phyloP scores from a whole-genome alignment of 192 early-diverging fungal genomes.

The Linnemannia elongata region DNA sequence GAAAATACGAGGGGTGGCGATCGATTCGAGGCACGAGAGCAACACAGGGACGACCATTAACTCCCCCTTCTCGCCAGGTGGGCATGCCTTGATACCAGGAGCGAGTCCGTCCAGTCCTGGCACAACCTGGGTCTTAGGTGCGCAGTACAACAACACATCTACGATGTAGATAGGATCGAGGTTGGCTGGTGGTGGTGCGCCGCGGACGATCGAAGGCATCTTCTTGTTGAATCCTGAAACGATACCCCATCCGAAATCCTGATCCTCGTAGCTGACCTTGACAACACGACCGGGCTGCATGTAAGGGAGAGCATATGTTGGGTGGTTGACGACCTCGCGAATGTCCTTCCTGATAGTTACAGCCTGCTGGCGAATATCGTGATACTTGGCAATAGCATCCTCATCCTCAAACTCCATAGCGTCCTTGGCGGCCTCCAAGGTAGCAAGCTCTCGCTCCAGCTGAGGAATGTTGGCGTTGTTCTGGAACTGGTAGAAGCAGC shows the following conservation, averaged over 20 bases:
- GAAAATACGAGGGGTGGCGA: constrained; percentile 82
- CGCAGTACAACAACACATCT: constrained; percentile 89
- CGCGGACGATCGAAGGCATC: constrained; percentile 36
- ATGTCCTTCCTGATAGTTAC: constrained; percentile 73
- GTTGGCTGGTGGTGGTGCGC: constrained; percentile 22
- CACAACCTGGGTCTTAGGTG: constrained; percentile 66
- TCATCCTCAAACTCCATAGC: constrained; percentile 77
- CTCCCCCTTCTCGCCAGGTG: constrained; percentile 64
- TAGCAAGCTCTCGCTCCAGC: constrained; percentile 73
- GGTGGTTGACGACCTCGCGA: constrained; percentile 85
- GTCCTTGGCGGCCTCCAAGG: constrained; percentile 67
- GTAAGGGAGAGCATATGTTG: constrained; percentile 84
- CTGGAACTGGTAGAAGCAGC: constrained; percentile 95
- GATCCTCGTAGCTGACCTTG: constrained; percentile 65
- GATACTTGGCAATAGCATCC: constrained; percentile 77
- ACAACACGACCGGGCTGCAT: constrained; percentile 90
- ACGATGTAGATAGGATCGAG: constrained; percentile 78
- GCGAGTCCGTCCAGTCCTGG: constrained; percentile 63
- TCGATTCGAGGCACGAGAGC: constrained; percentile 77
- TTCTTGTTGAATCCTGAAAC: constrained; percentile 67
- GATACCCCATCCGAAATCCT: constrained; percentile 95
- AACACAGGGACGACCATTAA: constrained; percentile 80
- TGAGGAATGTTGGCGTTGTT: constrained; percentile 86
- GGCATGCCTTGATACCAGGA: constrained; percentile 66
- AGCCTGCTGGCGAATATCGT: constrained; percentile 81